Percentiles rank a stretch among this genome's conserved stretches.
Evolutionary conservation across 2,329 filamentous ascomycete genomes (phyloP).

Genomic region (Teratosphaeria pseudoeucalypti): DNA sequence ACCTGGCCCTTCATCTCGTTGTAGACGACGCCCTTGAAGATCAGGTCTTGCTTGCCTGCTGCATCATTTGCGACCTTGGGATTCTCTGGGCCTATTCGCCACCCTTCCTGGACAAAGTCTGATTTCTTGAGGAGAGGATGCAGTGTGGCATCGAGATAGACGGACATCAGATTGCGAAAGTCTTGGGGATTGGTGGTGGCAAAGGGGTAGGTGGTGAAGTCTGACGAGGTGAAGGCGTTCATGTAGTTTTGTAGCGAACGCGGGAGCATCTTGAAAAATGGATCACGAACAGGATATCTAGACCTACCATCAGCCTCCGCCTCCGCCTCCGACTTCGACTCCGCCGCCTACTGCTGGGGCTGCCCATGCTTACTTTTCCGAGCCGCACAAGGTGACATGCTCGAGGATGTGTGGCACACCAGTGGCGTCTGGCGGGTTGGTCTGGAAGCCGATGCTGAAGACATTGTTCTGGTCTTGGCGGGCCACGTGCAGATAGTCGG

Average conservation of each 20-base stretch:
- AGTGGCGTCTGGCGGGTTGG: slow-evolving; percentile 91
- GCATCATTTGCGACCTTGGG: slow-evolving; percentile 38
- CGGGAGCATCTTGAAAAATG: slow-evolving; percentile 99
- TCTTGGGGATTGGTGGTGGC: slow-evolving; percentile 93
- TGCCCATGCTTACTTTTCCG: slow-evolving; percentile 56
- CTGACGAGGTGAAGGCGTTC: slow-evolving; percentile 95
- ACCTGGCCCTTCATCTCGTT: slow-evolving; percentile 99
- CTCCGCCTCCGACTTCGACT: background rate
- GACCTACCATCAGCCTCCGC: slow-evolving; percentile 4
- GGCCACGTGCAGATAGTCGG: slow-evolving; percentile 90
- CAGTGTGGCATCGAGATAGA: slow-evolving; percentile 90
- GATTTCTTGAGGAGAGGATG: slow-evolving; percentile 80
- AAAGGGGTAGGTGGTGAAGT: slow-evolving; percentile 96
- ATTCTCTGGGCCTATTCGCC: slow-evolving; percentile 90
- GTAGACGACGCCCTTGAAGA: slow-evolving; percentile 97
- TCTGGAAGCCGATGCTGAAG: slow-evolving; percentile 98
- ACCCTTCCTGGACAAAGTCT: slow-evolving; percentile 94
- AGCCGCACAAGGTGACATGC: slow-evolving; percentile 93
- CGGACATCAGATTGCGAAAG: slow-evolving; percentile 89
- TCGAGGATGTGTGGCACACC: slow-evolving; percentile 95
- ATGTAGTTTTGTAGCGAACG: slow-evolving; percentile 98
- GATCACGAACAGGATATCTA: slow-evolving; percentile 92
- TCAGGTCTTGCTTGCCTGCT: slow-evolving; percentile 45
- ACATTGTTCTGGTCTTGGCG: slow-evolving; percentile 98
- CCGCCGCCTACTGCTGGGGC: background rate